Conservation (phyloP, 257 asterid species). For the Solanum bulbocastanum region DNA sequence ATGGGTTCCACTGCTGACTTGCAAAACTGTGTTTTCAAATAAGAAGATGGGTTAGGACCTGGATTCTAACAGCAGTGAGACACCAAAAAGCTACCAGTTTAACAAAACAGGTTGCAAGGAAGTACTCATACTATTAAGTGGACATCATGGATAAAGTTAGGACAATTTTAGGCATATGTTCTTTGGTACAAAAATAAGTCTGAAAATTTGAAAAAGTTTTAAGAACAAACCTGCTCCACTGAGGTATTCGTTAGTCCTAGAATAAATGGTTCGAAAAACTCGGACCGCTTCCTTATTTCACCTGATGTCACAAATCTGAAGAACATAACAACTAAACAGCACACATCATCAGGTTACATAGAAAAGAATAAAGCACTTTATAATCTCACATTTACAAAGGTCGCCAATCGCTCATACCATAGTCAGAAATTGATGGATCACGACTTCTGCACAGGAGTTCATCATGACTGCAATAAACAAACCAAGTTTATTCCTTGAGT, state of each 20-base stretch:
- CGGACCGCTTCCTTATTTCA: slow-evolving; percentile 80
- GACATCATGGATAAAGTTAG: background rate
- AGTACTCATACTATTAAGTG: background rate
- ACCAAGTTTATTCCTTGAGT: background rate
- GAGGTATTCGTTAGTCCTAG: slow-evolving; percentile 60
- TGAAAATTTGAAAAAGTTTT: background rate
- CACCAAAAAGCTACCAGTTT: background rate
- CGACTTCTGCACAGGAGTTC: slow-evolving; percentile 79
- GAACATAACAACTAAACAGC: slow-evolving; percentile 79
- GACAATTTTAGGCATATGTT: background rate
- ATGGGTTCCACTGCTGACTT: slow-evolving; percentile 98
- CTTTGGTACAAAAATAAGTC: background rate
- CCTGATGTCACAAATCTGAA: slow-evolving; percentile 96
- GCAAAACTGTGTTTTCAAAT: slow-evolving; percentile 56
- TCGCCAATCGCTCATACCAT: slow-evolving; percentile 45
- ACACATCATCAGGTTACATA: background rate
- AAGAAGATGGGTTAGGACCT: background rate
- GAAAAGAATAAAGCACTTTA: background rate
- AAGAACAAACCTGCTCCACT: slow-evolving; percentile 69
- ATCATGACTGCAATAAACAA: slow-evolving; percentile 49
- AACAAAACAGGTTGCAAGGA: background rate
- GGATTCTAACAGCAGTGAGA: background rate
- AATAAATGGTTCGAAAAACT: slow-evolving; percentile 84
- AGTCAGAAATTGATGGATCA: slow-evolving; percentile 86
- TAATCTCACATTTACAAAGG: background rate